Evolutionary conservation across 1,284 basidiomycete species (phyloP), one percentile per base, ranked within the genome.

Genomic region (Cryptococcus sp.): DNA sequence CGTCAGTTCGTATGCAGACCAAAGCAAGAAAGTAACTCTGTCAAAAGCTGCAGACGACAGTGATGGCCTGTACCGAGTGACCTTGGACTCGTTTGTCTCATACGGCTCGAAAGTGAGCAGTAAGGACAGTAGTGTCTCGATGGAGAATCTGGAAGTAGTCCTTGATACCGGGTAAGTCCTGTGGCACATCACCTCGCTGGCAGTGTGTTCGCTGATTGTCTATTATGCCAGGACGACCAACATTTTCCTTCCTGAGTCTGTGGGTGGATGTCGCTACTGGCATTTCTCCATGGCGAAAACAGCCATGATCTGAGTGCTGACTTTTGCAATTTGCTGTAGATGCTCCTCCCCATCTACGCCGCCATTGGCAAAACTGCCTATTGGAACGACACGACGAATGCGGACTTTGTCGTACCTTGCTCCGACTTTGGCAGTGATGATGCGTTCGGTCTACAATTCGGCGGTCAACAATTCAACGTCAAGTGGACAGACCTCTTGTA

Each of bases 401-500:
- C 40, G 8, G 23, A 45, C 40, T 40, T 45, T 11, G 52, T 58
- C n/a, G 56, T 55, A 25, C 60, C 55, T 2, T 61, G 59, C 23
- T 50, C 40, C 19, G 43, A 55, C 40, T 23, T 43, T 23, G 55
- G 56, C 29, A 34, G 29, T 10, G 29, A 34, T 34, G 13, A 34
- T 10, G 46, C 50, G 3, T 50, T 59, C 15, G 55, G 52, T 10
- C 50, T 62, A 1, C 40, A 55, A 40, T 62, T 59, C 26, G 54
- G 50, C 4, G 57, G 54, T 4, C 19, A 22, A 16, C 55, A 51
- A 20, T 62, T 62, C 34, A 15, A 47, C n/a, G 10, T 62, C 16
- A 53, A 49, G 25, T 62, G 57, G 57, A 23, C 50, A 22, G 57
- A 62, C 41, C 26, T 62, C 25, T 34, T 62, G 61, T 62, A 34